Evolutionary conservation across 2,329 filamentous ascomycete genomes (phyloP), one percentile per base, ranked within the genome.

Genomic region (Stylonectria norvegica): DNA sequence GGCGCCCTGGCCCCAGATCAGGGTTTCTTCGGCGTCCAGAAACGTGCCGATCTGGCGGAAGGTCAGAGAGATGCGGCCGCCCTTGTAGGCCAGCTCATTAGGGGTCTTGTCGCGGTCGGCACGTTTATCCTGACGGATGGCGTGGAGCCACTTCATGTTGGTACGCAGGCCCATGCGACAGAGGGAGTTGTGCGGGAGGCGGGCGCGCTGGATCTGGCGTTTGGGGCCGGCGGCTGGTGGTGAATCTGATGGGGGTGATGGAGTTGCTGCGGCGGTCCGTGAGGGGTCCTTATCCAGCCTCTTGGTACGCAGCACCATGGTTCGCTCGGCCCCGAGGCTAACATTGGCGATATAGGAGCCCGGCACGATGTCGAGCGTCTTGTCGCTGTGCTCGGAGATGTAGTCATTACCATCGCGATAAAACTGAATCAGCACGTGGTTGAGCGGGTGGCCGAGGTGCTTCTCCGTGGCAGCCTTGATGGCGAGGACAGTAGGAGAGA

Each of bases 361-460:
- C 18, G 77, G 79, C 10, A 81, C 82, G 41, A 98, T 93, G 61
- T 98, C 93, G 17, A 98, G 72, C 0, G 91, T 95, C 67, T 98
- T 98, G 62, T 98, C 93, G 27, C 89, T 94, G 59, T 98, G 93
- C 60, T 98, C 93, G 1, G 88, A 93, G 47, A 98, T 98, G 60
- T 89, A 89, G 65, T 98, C 93, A 34, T 79, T 81, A 3, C 91
- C 88, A 52, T 78, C 76, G n/a, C 93, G 86, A 59, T 98, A 98
- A 42, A 89, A 78, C 59, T 98, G 93, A 32, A 98, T 94, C 34
- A 98, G 69, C 1, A 83, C 90, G 60, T 98, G 93, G 57, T 98
- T 98, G 29, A 98, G 67, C 1, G 78, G 69, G 56, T 97, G 93
- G 0, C 86, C 85, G 2, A 95, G 73, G 12, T 79, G 70, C 40